Evolutionary conservation across 345 rosid genomes (phyloP), one percentile per base, ranked within the genome.

Genomic region (Eucalyptus cloeziana): DNA sequence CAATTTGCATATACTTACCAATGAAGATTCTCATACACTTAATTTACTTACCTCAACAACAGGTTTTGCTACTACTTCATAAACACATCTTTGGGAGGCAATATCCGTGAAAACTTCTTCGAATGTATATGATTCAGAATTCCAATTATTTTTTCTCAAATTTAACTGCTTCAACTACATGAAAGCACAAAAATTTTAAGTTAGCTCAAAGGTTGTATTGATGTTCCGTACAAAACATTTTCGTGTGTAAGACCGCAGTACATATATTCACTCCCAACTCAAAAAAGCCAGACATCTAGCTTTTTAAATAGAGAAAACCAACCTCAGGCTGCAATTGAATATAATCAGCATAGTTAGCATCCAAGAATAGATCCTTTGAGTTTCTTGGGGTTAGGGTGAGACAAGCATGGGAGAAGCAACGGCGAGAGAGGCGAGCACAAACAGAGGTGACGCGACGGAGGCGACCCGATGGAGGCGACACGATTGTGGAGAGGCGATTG

Each of bases 241-340:
- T 62, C 33, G 13, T 25, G 8, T 25, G 49, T 85, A 44, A 85
- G 86, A 45, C 10, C 45, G 16, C 31, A 16, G 31, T 43, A 85
- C 16, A 49, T 45, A 86, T 24, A 87, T 56, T 64, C 49, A 62
- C 40, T 37, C 40, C 40, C 40, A 37, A 37, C 40, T 37, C 40
- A 37, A 37, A 37, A 37, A 37, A 37, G 40, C 30, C 51, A 14
- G 45, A 49, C 37, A 7, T 85, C 51, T 8, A 52, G 31, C 52
- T 79, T 64, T 85, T 85, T 86, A 15, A n/a, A 86, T 8, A 69
- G 69, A 50, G 10, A 87, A 52, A 85, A 80, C 17, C 88, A 37
- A 97, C 99, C 97, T 97, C 97, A 13, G 99, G 99, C 89, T 95
- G 97, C 93, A 94, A 91, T 88, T 97, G 99, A 80, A 97, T 96